Percentiles rank a stretch among this genome's conserved stretches.
Conservation (phyloP, 371 early-diverging fungal species). For the Funneliformis caledonium region DNA sequence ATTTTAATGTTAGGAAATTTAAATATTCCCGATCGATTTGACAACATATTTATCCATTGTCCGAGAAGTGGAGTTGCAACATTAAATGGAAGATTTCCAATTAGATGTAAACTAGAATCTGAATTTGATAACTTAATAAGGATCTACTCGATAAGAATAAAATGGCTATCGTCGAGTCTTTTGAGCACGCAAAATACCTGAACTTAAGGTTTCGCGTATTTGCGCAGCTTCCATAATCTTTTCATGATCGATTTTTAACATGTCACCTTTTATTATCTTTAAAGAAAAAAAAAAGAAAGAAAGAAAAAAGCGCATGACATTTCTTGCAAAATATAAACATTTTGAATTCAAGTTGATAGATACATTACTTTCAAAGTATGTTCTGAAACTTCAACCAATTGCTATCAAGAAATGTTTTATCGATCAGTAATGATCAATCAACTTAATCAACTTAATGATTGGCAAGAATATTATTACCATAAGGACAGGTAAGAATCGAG, state of each 20-base stretch:
- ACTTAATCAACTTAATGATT: not conserved
- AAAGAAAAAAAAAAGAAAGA: conserved; percentile 1
- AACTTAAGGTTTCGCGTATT: not conserved
- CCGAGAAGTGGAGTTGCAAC: conserved; percentile 75
- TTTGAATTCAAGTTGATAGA: not conserved
- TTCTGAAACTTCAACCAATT: conserved; percentile 66
- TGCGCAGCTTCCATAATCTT: not conserved
- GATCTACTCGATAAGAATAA: not conserved
- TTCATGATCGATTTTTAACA: conserved; percentile 62
- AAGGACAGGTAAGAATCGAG: conserved; percentile 67
- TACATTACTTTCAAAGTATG: conserved; percentile 51
- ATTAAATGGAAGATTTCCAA: conserved; percentile 84
- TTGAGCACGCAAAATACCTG: not conserved
- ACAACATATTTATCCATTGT: conserved; percentile 74
- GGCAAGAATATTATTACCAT: not conserved
- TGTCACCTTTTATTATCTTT: conserved; percentile 68
- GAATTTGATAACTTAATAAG: conserved; percentile 11
- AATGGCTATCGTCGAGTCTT: not conserved
- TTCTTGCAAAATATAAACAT: not conserved
- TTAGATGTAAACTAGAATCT: conserved; percentile 53
- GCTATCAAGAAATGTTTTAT: conserved; percentile 49
- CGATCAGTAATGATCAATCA: not conserved
- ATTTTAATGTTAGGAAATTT: conserved; percentile 58
- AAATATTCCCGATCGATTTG: conserved; percentile 65
- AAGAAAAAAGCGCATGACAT: not conserved